Base-by-base conservation (phyloP, 1,284 basidiomycete genomes). In the Inonotus obliquus region DNA sequence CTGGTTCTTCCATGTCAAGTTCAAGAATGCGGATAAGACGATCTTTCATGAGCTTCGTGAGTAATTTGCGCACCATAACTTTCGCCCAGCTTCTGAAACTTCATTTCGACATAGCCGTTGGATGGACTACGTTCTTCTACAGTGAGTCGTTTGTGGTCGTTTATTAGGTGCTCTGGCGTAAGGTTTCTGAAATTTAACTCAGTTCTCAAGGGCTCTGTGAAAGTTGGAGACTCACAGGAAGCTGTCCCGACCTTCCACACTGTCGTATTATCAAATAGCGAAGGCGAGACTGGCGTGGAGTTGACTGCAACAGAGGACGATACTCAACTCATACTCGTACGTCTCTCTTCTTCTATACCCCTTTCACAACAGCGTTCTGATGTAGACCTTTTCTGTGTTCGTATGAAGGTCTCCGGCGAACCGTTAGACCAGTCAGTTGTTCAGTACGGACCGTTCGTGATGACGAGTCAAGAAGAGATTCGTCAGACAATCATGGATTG, bases 361-460 rank as follows among this genome's bases (percentile, higher is more conserved):
- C 48, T 67, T 9, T 21, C 61, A 4, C 14, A n/a, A 32, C 37
- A 52, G 21, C 53, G 4, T 21, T 57, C 54, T 17, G 21, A 55
- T 55, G 21, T 54, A 27, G 41, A 32, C 9, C 4, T 32, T 14
- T 52, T 29, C 69, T 44, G 59, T 68, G 0, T 27, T 61, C 69
- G 64, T 62, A 64, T 65, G 5, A 63, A 90, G 81, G 81, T 91
- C 62, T 89, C 95, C 5, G 96, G 92, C 9, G 88, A 96, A 74
- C 94, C 96, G 11, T 81, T 99, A 4, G 84, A 95, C 66, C 95
- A 98, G 74, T 79, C 84, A 0, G 91, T 97, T 2, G 81, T 92
- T 59, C 94, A 96, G 71, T 88, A 94, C 67, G 92, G 92, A 6
- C 91, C 92, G 10, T 92, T 91, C 70, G 95, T 96, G 11, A 89